phyloP scores from a whole-genome alignment of 2,329 filamentous ascomycete genomes.

The Aspergillus novofumigatus region DNA sequence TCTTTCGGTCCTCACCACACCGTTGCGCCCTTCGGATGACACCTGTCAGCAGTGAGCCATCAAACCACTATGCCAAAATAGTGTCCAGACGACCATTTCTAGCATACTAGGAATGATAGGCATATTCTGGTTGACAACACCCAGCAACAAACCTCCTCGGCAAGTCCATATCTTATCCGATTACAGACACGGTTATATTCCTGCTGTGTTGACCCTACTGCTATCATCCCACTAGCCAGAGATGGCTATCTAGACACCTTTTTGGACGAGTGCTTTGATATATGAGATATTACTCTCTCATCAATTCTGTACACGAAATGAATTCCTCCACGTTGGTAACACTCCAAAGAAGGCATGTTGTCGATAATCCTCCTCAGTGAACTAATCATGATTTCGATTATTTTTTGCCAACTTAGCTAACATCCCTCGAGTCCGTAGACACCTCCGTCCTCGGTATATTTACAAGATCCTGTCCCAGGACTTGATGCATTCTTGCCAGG shows the following conservation, averaged over 20 bases:
- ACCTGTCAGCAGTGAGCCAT: not conserved
- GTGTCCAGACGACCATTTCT: too few relatives aligned
- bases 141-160: not conserved
- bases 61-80: too few relatives aligned
- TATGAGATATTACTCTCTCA: too few relatives aligned
- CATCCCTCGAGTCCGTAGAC: constrained; percentile 32
- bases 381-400: not conserved
- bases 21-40: not conserved
- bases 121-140: too few relatives aligned
- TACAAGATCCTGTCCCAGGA: constrained; percentile 33
- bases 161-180: not conserved
- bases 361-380: not conserved
- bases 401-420: not conserved
- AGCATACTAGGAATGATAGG: too few relatives aligned
- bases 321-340: not conserved
- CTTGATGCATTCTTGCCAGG: constrained; percentile 29
- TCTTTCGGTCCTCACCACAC: not conserved
- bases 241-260: too few relatives aligned
- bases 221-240: too few relatives aligned
- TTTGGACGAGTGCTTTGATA: too few relatives aligned
- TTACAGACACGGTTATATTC: not conserved
- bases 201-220: too few relatives aligned
- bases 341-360: not conserved
- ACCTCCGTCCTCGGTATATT: constrained; percentile 34
- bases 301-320: not conserved